Conservation (phyloP, 129 eudicot genomes). For the Smallanthus sonchifolius region DNA sequence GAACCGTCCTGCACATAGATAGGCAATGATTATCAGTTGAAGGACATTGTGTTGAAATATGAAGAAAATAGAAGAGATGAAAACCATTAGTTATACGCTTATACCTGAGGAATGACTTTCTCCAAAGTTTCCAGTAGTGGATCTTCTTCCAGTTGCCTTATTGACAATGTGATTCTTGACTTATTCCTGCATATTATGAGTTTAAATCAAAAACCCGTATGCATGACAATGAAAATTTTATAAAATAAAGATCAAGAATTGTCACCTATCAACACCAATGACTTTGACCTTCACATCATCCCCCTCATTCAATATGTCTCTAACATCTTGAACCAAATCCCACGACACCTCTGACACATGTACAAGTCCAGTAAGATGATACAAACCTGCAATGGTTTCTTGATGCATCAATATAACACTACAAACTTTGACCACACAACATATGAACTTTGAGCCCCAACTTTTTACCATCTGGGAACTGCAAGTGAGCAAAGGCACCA, state of each 20-base stretch:
- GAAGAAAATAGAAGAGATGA: background rate
- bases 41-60: background rate
- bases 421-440: background rate
- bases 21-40: slow-evolving; percentile 3
- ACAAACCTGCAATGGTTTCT: slow-evolving; percentile 47
- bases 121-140: slow-evolving; percentile 89
- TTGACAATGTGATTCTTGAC: slow-evolving; percentile 76
- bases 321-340: slow-evolving; percentile 87
- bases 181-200: slow-evolving; percentile 46
- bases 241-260: background rate
- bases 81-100: background rate
- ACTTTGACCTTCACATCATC: slow-evolving; percentile 79
- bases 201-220: background rate
- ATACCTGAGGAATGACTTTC: slow-evolving; percentile 91
- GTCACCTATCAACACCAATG: slow-evolving; percentile 68
- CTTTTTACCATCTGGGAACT: slow-evolving; percentile 67
- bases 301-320: slow-evolving; percentile 72
- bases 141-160: slow-evolving; percentile 93
- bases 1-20: slow-evolving; percentile 49
- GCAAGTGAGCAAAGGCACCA: slow-evolving; percentile 90
- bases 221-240: background rate
- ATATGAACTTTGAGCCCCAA: background rate
- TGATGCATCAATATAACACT: background rate
- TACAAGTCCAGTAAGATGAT: slow-evolving; percentile 86
- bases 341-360: slow-evolving; percentile 96